These are phyloP conservation scores for Fusarium oligoseptatum DNA, from an alignment of 2,329 filamentous ascomycete genomes.

Conservation along the genomic window DNA sequence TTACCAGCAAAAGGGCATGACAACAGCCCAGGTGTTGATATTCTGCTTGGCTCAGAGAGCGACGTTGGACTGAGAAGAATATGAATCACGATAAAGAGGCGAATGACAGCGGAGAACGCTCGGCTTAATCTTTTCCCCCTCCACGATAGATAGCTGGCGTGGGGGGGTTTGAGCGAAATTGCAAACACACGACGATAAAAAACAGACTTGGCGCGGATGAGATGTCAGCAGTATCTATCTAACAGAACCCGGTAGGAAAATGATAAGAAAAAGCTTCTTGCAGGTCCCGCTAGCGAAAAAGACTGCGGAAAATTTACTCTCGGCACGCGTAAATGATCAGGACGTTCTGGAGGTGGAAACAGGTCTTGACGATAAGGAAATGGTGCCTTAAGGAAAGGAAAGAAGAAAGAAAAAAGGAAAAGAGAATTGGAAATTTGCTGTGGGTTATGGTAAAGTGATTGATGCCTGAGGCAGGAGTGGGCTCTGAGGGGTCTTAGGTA, in stretches of 20 bases:
- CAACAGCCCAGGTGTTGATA: background rate
- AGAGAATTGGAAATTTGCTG: conserved; percentile 35
- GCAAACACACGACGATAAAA: conserved; percentile 42
- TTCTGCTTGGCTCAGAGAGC: background rate
- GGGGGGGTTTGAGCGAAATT: conserved; percentile 5
- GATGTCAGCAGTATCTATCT: conserved; percentile 95
- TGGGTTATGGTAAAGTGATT: conserved; percentile 10
- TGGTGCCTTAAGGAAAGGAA: conserved; percentile 72
- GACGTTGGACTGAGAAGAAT: background rate
- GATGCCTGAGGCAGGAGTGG: conserved; percentile 47
- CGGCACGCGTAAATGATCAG: conserved; percentile 93
- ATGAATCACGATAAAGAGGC: background rate
- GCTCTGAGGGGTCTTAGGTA: conserved; percentile 2
- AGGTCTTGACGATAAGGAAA: conserved; percentile 97
- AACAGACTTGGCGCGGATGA: background rate
- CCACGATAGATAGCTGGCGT: background rate
- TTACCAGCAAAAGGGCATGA: background rate
- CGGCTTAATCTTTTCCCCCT: background rate
- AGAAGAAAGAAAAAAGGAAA: conserved; percentile 50
- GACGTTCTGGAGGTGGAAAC: conserved; percentile 76
- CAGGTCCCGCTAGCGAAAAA: conserved; percentile 99
- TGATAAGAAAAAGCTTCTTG: conserved; percentile 54
- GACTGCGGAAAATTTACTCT: conserved; percentile 81
- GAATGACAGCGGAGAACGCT: background rate
- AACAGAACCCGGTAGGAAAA: conserved; percentile 83